Evolutionary conservation across 768 basidiomycete genomes (phyloP), one percentile per base, ranked within the genome.

Genomic region (Strobilomyces confusus): DNA sequence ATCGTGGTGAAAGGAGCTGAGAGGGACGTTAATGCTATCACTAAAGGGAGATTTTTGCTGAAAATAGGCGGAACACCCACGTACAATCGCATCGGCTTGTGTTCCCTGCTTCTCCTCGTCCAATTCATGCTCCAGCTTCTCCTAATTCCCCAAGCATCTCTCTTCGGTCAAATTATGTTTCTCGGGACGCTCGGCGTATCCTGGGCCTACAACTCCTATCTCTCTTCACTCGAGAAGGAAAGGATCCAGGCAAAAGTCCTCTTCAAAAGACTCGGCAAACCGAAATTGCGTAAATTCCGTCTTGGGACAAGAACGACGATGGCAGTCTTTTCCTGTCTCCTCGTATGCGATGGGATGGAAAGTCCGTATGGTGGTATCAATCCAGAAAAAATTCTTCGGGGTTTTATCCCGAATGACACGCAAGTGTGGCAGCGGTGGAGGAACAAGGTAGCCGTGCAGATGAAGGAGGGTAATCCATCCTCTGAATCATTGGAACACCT

Each of bases 111-210:
- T 5, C 65, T 72, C 30, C 57, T 67, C 19, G 20, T 59, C 37
- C 72, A 73, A 25, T 71, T 71, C 60, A 8, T 73, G 22, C 47
- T 63, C 22, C 72, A 73, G 53, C 59, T 72, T 4, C 59, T 73
- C 42, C 61, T 73, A 33, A 70, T 71, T 22, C 72, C 72, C 4
- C 71, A 73, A 47, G 65, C 58, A 12, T 30, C 51, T 12, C 63
- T 72, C 36, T 71, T 73, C 7, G 72, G 73, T 12, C 72, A 73
- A 45, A 50, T 69, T 40, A 54, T 73, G 67, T 73, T 73, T 52
- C 51, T 73, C 26, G 41, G 50, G 1, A 58, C 71, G 1, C 61
- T 73, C 15, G 65, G 56, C 4, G 63, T 64, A 2, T 73, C 72
- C 1, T 73, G 72, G 72, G 49, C 17, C 1, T 72, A 73, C 48